Evolutionary conservation across 2,329 filamentous ascomycete genomes (phyloP).

Genomic region (Apiospora saccharicola): DNA sequence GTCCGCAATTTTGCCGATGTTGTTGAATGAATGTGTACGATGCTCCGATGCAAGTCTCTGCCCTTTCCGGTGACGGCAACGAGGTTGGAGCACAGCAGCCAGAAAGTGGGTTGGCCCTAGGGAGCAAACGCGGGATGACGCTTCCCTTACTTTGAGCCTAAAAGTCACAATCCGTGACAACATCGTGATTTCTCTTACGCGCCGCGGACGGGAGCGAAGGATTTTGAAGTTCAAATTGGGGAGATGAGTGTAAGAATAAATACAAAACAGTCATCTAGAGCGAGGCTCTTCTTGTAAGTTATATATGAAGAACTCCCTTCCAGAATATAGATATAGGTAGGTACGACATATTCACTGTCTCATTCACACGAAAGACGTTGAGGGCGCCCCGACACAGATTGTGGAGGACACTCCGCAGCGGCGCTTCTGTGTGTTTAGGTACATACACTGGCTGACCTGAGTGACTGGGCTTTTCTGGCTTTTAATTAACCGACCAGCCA

Average conservation of each 20-base stretch:
- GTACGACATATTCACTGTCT: neutral
- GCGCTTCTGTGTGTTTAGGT: neutral
- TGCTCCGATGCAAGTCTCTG: constrained; percentile 8
- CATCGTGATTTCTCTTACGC: constrained; percentile 8
- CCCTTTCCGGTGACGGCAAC: constrained; percentile 6
- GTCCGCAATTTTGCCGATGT: constrained; percentile 17
- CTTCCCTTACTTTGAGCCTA: constrained; percentile 19
- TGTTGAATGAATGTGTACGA: constrained; percentile 17
- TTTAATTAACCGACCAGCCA: constrained; percentile 6
- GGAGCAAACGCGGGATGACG: constrained; percentile 10
- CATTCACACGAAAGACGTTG: constrained; percentile 8
- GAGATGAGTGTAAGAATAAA: neutral
- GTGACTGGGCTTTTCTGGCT: neutral
- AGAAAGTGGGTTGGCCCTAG: neutral
- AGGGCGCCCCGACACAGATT: neutral
- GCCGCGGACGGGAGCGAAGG: neutral
- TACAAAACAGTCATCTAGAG: neutral
- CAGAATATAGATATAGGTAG: neutral
- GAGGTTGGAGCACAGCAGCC: constrained; percentile 1
- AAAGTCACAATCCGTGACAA: constrained; percentile 4
- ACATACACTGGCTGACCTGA: neutral
- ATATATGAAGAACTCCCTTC: neutral
- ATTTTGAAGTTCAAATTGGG: neutral
- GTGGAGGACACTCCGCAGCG: neutral
- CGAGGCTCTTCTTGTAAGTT: neutral